phyloP scores from a whole-genome alignment of 1,139 yeast species.

The Geotrichum citri-aurantii region DNA sequence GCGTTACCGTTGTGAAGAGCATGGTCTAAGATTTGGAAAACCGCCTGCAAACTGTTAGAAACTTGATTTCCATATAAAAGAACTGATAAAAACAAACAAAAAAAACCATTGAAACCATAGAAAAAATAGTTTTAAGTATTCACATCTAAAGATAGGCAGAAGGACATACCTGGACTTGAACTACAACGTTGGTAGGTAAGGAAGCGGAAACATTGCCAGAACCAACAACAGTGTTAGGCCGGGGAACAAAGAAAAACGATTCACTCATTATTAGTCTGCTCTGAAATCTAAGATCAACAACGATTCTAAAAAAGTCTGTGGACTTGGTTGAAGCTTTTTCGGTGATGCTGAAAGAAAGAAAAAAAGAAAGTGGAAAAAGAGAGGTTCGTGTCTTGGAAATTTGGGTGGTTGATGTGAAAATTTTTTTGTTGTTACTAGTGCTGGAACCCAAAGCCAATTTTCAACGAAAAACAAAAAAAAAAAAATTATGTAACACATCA shows the following conservation, averaged over 20 bases:
- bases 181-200: conserved; percentile 30
- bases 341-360: not conserved
- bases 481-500: too few relatives aligned
- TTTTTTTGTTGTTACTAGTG: not conserved
- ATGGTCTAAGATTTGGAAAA: conserved; percentile 63
- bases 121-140: too few relatives aligned
- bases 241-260: conserved; percentile 29
- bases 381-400: not conserved
- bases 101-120: too few relatives aligned
- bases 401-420: not conserved
- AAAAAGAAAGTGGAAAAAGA: not conserved
- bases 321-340: not conserved
- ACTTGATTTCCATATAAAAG: too few relatives aligned
- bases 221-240: conserved; percentile 27
- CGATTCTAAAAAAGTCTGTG: not conserved
- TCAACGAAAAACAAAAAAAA: too few relatives aligned
- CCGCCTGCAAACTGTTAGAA: conserved; percentile 52
- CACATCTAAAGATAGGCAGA: not conserved
- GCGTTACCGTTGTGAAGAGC: conserved; percentile 44
- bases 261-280: conserved; percentile 24
- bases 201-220: conserved; percentile 29
- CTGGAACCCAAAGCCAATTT: not conserved
- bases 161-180: conserved; percentile 21
- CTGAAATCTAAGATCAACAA: not conserved
- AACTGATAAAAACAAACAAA: too few relatives aligned